Base-by-base conservation (phyloP, 805 yeast genomes). In the Clavispora asparagi region DNA sequence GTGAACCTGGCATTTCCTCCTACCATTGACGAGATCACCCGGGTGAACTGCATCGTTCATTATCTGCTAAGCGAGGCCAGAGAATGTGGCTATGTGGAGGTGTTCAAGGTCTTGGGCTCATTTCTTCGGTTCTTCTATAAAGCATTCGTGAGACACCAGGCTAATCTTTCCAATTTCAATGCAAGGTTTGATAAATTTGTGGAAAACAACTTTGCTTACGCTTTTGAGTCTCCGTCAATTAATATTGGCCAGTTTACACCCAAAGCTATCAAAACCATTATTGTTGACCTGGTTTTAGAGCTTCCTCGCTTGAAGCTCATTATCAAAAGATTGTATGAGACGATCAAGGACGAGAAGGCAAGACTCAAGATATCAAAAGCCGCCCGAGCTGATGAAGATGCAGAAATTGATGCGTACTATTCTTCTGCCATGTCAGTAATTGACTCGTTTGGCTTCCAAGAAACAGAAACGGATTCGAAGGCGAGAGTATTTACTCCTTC, bases 101-200 rank as follows among this genome's bases (percentile, higher is more conserved):
- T 88, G 3, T 64, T 92, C 48, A 83, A 79, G 50, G 96, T 92
- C 0, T 79, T 95, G 59, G 94, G 90, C 4, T 76, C 81, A 43
- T 82, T 94, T 0, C 74, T 92, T 13, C 97, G 97, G 0, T 89
- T 88, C 62, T 92, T 90, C 62, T 92, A 87, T 68, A 87, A 90
- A 59, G 96, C 97, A 0, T 87, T 87, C 56, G 87, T 90, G 73
- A 74, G 97, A 47, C 97, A 92, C 64, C 96, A 91, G 64, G 96
- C 97, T 8, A 96, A 96, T 16, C 78, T 94, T 10, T 82, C 81
- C 52, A 74, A 76, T 44, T 88, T 88, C 54, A 67, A 75, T 14
- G 69, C 81, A 9, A 75, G 76, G 43, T 71, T 80, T 53, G 73
- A 76, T 23, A 74, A 59, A 46, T 71, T 71, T 50, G 48, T 57